Evolutionary conservation across 805 yeast species (phyloP), one percentile per base, ranked within the genome.

Genomic region (Saccharomycopsis microspora): DNA sequence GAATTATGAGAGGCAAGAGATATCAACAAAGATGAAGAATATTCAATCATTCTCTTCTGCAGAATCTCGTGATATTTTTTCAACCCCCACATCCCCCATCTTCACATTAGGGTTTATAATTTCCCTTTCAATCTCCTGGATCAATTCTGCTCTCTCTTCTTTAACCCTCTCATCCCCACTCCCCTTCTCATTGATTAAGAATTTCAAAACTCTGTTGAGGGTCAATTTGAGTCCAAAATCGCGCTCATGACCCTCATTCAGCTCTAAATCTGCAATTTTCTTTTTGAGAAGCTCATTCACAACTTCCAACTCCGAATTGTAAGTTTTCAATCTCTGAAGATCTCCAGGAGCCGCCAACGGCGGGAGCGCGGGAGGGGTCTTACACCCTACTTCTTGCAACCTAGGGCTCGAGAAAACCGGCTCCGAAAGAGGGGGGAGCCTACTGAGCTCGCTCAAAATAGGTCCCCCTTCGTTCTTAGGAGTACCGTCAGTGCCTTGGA

Each of bases 241-340:
- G 5, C 33, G 33, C 28, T 9, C 28, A 29, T 9, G 19, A 5
- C 31, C 3, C 39, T 43, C 34, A 8, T 40, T 41, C 4, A 28
- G 9, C 29, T 90, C 96, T 54, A 90, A 69, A 60, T 90, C 96
- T 61, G 75, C 69, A 41, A 90, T 85, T 55, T 95, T 76, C 5
- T 90, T 76, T 56, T 85, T 76, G 67, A 87, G 85, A 50, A 90
- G 67, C 60, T 89, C 97, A 57, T 88, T 89, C 39, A 90, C 95
- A 40, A 89, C 70, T 61, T 90, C 97, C 52, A 90, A 72, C 61
- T 90, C 97, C 8, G 84, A 77, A 28, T 89, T 85, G 50, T 94
- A 71, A 0, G 96, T 85, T 54, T 78, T 76, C 53, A 89, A 65
- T 46, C 63, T 67, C 34, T 67, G 66, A 27, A 64, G 57, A 36